A percentile compares a stretch with the other conserved stretches of the same genome.
Conservation (phyloP, 1,139 yeast genomes). For the Candida neerlandica region DNA sequence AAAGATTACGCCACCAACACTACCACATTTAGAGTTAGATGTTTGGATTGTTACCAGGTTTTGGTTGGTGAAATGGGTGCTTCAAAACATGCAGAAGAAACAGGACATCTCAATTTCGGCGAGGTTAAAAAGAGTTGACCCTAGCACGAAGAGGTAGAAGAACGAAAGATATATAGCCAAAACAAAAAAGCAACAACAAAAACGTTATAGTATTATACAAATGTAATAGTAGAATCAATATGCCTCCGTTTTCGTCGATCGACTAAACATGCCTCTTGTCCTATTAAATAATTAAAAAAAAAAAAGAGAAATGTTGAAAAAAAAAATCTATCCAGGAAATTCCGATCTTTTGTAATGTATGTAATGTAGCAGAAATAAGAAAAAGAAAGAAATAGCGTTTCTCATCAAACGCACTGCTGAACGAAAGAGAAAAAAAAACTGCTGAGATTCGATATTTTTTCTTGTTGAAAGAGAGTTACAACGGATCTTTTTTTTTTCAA, state of each 20-base stretch:
- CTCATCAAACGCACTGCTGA: background rate
- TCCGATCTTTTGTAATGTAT: too few relatives aligned
- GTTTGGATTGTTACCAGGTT: constrained; percentile 55
- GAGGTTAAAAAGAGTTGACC: constrained; percentile 40
- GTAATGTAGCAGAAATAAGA: background rate
- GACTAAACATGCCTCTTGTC: too few relatives aligned
- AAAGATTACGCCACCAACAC: constrained; percentile 71
- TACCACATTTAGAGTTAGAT: constrained; percentile 57
- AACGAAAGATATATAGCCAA: background rate
- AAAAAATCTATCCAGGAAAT: background rate
- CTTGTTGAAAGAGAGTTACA: background rate
- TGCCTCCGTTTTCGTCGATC: background rate
- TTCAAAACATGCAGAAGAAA: constrained; percentile 61
- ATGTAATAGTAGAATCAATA: background rate
- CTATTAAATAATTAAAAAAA: background rate
- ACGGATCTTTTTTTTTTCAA: constrained; percentile 5
- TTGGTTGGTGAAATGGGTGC: constrained; percentile 72
- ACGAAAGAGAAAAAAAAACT: constrained; percentile 1
- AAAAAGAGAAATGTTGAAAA: background rate
- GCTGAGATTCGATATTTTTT: constrained; percentile 1
- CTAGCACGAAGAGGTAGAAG: too few relatives aligned
- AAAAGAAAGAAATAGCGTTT: background rate
- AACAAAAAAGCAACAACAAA: background rate
- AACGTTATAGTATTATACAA: background rate
- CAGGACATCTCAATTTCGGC: constrained; percentile 68